These are phyloP conservation scores for Aspergillus brunneoviolaceus DNA, from an alignment of 2,329 filamentous ascomycete species.

Conservation along the genomic window DNA sequence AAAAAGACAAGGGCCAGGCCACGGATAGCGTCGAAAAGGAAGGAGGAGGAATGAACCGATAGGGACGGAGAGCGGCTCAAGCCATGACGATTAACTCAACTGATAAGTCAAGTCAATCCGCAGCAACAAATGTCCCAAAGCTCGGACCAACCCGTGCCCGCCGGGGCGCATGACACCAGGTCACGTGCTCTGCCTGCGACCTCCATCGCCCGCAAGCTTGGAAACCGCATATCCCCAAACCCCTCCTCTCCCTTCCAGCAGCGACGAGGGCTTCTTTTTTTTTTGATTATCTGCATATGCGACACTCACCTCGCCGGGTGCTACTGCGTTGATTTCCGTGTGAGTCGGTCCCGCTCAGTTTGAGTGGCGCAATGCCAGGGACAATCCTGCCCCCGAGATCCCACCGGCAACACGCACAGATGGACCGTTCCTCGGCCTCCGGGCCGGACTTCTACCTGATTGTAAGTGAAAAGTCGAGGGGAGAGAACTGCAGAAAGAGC, in stretches of 20 bases:
- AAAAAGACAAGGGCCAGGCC: slow-evolving; percentile 16
- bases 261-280: slow-evolving; percentile 28
- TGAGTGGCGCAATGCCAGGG: slow-evolving; percentile 52
- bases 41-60: slow-evolving; percentile 7
- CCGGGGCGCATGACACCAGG: slow-evolving; percentile 19
- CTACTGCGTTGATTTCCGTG: slow-evolving; percentile 28
- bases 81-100: background rate
- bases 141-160: slow-evolving; percentile 21
- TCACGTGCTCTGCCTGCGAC: slow-evolving; percentile 29
- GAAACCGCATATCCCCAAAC: slow-evolving; percentile 9
- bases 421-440: slow-evolving; percentile 43
- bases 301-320: slow-evolving; percentile 21
- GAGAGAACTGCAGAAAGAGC: slow-evolving; percentile 9
- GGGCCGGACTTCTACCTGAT: slow-evolving; percentile 48
- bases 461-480: slow-evolving; percentile 30
- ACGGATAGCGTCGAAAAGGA: slow-evolving; percentile 15
- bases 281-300: slow-evolving; percentile 22
- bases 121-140: slow-evolving; percentile 22
- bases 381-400: slow-evolving; percentile 49
- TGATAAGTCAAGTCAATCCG: slow-evolving; percentile 28
- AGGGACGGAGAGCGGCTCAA: too few relatives aligned
- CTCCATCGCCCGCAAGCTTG: slow-evolving; percentile 26
- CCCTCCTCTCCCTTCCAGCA: slow-evolving; percentile 14
- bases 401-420: slow-evolving; percentile 44
- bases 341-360: slow-evolving; percentile 36